phyloP scores from a whole-genome alignment of 1,139 yeast genomes.

The Saccharomyces pastorianus region DNA sequence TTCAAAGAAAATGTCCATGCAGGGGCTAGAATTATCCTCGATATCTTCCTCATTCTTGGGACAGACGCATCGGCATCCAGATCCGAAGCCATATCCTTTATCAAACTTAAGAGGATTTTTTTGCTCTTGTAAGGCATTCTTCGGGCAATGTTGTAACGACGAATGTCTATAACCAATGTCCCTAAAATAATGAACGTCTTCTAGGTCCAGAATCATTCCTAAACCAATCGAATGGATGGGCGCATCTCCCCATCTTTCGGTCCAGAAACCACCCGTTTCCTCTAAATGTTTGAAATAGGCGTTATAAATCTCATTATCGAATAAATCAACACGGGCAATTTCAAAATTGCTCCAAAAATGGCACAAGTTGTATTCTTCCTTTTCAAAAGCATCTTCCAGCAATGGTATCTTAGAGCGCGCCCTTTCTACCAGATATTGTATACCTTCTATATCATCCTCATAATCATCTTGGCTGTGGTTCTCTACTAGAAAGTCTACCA shows the following conservation, averaged over 20 bases:
- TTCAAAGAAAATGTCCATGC: slow-evolving; percentile 17
- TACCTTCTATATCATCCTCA: slow-evolving; percentile 11
- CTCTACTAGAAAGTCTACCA: slow-evolving; percentile 18
- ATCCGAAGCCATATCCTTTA: not conserved
- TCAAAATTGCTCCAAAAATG: slow-evolving; percentile 94
- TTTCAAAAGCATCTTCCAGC: slow-evolving; percentile 43
- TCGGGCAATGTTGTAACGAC: slow-evolving; percentile 71
- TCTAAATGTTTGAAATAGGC: slow-evolving; percentile 61
- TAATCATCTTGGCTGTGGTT: not conserved
- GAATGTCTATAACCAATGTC: slow-evolving; percentile 83
- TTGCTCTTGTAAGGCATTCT: slow-evolving; percentile 33
- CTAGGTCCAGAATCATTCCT: slow-evolving; percentile 57
- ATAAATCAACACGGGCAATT: slow-evolving; percentile 70
- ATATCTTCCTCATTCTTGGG: slow-evolving; percentile 37
- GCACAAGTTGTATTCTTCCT: slow-evolving; percentile 64
- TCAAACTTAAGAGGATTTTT: not conserved
- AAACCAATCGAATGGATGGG: slow-evolving; percentile 80
- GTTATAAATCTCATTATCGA: slow-evolving; percentile 53
- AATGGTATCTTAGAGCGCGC: slow-evolving; percentile 15
- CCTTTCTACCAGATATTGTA: slow-evolving; percentile 12
- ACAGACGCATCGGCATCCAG: slow-evolving; percentile 55
- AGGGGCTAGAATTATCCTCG: slow-evolving; percentile 17
- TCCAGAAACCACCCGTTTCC: slow-evolving; percentile 65
- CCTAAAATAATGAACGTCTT: slow-evolving; percentile 77
- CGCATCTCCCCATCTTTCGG: slow-evolving; percentile 92